Conservation (phyloP, 495 filamentous ascomycete species). For the Bombardia bombarda region DNA sequence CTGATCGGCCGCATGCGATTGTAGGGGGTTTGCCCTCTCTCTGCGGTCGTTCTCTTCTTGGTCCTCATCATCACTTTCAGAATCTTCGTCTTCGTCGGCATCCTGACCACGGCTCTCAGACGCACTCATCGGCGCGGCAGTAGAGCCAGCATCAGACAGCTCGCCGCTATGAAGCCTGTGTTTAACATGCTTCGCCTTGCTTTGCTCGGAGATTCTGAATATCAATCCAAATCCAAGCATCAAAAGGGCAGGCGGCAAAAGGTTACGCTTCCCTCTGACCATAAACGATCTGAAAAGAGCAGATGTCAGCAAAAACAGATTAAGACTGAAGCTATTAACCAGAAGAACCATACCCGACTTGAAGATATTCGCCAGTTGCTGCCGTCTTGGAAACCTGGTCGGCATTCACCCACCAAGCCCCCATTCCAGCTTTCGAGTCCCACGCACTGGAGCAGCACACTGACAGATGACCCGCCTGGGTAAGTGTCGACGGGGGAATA, state of each 20-base stretch:
- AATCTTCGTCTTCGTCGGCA: conserved; percentile 18
- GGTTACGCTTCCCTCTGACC: conserved; percentile 80
- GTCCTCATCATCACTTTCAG: conserved; percentile 27
- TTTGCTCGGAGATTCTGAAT: conserved; percentile 85
- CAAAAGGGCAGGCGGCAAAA: conserved; percentile 79
- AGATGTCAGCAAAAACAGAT: neutral
- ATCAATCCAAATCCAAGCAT: conserved; percentile 80
- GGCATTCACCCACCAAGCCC: conserved; percentile 85
- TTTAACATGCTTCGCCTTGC: conserved; percentile 69
- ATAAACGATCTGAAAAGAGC: conserved; percentile 47
- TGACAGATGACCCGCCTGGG: conserved; percentile 77
- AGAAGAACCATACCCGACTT: conserved; percentile 38
- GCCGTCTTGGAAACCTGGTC: conserved; percentile 83
- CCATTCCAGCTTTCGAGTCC: conserved; percentile 94
- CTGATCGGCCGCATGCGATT: conserved; percentile 22
- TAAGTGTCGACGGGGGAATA: conserved; percentile 83
- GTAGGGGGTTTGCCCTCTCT: conserved; percentile 35
- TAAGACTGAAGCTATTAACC: neutral
- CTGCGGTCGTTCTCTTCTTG: conserved; percentile 27
- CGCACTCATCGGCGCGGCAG: neutral
- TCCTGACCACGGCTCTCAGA: conserved; percentile 24
- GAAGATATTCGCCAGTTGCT: conserved; percentile 68
- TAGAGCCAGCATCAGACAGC: conserved; percentile 1
- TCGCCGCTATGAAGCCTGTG: conserved; percentile 51
- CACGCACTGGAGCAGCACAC: conserved; percentile 82